Conservation (phyloP, 2,329 filamentous ascomycete genomes). For the Rhexocercosporidium sp. region DNA sequence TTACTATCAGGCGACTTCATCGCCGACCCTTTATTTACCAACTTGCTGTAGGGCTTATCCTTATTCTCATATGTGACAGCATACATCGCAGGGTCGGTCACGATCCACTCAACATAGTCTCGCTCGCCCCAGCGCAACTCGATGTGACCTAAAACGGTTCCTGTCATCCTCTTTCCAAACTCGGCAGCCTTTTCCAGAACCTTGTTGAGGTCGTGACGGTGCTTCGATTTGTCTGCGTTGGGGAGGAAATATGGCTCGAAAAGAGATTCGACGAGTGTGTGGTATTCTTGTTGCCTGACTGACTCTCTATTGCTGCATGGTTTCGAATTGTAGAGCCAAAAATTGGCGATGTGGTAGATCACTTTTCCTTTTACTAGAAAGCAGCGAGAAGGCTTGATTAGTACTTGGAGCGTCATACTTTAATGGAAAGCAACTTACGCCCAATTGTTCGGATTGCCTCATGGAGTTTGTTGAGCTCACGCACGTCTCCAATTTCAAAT, state of each 20-base stretch:
- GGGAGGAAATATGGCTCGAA: neutral
- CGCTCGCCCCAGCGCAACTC: neutral
- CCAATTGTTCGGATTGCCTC: neutral
- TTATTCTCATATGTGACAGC: neutral
- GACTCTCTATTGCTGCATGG: no score
- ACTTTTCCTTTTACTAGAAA: neutral
- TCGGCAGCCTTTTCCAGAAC: neutral
- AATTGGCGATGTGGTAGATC: neutral
- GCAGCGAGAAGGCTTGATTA: no score
- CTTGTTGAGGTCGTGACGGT: neutral
- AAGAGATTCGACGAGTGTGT: neutral
- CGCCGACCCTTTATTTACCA: no score
- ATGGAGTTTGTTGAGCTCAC: neutral
- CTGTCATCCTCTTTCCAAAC: neutral
- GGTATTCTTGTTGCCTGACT: no score
- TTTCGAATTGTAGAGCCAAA: neutral
- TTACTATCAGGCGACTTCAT: no score
- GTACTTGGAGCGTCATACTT: neutral
- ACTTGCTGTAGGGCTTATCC: no score
- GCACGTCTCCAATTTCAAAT: neutral
- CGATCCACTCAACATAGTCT: slow-evolving; percentile 3
- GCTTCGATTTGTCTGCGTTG: neutral
- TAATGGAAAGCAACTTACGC: neutral
- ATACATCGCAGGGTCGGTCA: neutral
- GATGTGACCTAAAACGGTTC: neutral